Percentiles rank a stretch among this genome's conserved stretches.
These are phyloP conservation scores for Arthrobotrys sinensis DNA, from an alignment of 2,329 filamentous ascomycete genomes.

Conservation along the genomic window DNA sequence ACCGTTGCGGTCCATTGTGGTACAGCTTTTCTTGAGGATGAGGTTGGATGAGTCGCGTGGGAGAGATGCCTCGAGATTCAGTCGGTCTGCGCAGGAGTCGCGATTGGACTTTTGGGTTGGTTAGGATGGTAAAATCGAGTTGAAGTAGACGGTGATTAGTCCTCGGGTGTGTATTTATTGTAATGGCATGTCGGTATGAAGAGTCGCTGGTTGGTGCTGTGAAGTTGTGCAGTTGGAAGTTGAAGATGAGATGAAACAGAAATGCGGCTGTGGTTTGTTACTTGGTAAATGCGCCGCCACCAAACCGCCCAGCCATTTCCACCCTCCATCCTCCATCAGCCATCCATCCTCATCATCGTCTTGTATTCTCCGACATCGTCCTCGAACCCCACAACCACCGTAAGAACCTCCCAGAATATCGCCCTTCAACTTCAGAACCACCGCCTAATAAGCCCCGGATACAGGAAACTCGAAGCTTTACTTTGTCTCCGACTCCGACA, in stretches of 20 bases:
- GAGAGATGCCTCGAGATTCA: no score
- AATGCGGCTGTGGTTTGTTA: constrained; percentile 39
- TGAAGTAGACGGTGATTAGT: not conserved
- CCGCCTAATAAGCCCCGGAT: not conserved
- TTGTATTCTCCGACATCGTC: constrained; percentile 25
- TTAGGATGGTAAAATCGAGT: no score
- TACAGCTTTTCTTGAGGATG: not conserved
- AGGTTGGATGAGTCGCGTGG: constrained; percentile 9
- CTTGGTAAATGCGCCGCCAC: constrained; percentile 33
- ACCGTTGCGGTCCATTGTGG: constrained; percentile 45
- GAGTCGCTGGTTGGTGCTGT: constrained; percentile 1
- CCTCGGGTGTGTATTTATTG: not conserved
- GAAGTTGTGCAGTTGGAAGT: constrained; percentile 3
- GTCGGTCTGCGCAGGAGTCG: no score
- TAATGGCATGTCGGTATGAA: not conserved
- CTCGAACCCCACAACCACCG: constrained; percentile 2
- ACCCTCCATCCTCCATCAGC: constrained; percentile 20
- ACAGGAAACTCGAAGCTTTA: not conserved
- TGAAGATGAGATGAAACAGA: constrained; percentile 24
- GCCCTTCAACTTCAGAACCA: not conserved
- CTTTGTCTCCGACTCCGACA: not conserved
- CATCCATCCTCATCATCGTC: constrained; percentile 2
- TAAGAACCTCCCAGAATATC: not conserved
- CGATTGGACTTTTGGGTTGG: no score
- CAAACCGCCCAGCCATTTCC: constrained; percentile 43